Evolutionary conservation across 2,329 filamentous ascomycete species (phyloP), one percentile per base, ranked within the genome.

Genomic region (Scleromitrula shiraiana): DNA sequence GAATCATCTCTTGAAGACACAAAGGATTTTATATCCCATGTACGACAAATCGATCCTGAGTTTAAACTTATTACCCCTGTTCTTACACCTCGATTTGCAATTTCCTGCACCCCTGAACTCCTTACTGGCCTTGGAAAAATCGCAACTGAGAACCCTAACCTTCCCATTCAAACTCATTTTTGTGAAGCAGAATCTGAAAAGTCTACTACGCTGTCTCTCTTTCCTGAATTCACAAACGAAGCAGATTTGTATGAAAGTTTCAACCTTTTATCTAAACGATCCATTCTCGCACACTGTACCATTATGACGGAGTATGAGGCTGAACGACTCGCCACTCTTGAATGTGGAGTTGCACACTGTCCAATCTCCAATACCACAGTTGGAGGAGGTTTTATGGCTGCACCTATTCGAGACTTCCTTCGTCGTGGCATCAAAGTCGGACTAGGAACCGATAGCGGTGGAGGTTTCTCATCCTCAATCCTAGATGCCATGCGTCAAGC

Each of bases 221-320:
- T 82, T 55, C 77, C 78, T 0, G 62, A 69, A 0, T 78, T 78
- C 41, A 55, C 59, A 2, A 77, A 69, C 46, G 80, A 84, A 60
- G 76, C 71, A 0, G 77, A 82, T 45, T 65, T 85, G 3, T 85
- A 84, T 56, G 65, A 68, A 8, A 61, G 68, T 53, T 80, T 73
- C 50, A 71, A 71, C 0, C 64, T 85, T 4, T 67, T 86, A 5
- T 73, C 66, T 1, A 52, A 65, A 3, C 70, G 75, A 7, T 73
- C 76, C 0, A 82, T 85, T 48, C 71, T 85, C 0, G 82, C 82
- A 0, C 82, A 85, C 59, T 83, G 80, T 64, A 83, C 78, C 48
- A 73, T 77, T 58, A 75, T 83, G 64, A 71, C 67, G 5, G 71
- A 77, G 2, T 68, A 74, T 24, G 82, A 85, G 60, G 71, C 76